phyloP scores from a whole-genome alignment of 2,329 filamentous ascomycete genomes.

The Knufia fluminis region DNA sequence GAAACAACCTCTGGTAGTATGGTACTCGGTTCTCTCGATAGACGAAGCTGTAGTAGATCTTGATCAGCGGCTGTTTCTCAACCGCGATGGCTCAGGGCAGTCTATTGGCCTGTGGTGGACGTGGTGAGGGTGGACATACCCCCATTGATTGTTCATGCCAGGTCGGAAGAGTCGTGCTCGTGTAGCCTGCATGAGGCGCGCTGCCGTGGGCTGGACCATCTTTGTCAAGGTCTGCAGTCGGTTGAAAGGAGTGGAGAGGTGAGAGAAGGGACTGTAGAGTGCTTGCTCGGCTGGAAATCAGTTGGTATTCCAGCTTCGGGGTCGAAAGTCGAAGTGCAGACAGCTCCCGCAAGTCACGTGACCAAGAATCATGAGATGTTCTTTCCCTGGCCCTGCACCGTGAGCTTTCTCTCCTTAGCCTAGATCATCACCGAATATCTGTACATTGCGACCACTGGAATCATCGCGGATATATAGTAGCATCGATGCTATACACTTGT shows the following conservation, averaged over 20 bases:
- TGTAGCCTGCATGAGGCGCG: constrained; percentile 24
- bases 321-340: background rate
- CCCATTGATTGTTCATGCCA: constrained; percentile 15
- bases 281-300: background rate
- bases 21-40: constrained; percentile 60
- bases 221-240: constrained; percentile 1
- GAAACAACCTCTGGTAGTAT: constrained; percentile 58
- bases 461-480: too few relatives aligned
- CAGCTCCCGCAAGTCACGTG: background rate
- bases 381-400: background rate
- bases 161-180: constrained; percentile 20
- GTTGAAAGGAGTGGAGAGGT: constrained; percentile 3
- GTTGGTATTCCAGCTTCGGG: background rate
- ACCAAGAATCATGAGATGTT: background rate
- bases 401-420: too few relatives aligned
- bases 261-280: background rate
- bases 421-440: too few relatives aligned
- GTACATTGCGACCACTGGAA: too few relatives aligned
- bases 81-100: too few relatives aligned
- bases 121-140: too few relatives aligned
- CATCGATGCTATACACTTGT: background rate
- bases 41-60: constrained; percentile 40
- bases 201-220: constrained; percentile 23
- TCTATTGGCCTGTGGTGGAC: too few relatives aligned
- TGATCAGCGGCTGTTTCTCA: too few relatives aligned